A percentile compares a stretch with the other conserved stretches of the same genome.
These are phyloP conservation scores for Melampsora larici-populina DNA, from an alignment of 1,284 basidiomycete genomes.

Conservation along the genomic window DNA sequence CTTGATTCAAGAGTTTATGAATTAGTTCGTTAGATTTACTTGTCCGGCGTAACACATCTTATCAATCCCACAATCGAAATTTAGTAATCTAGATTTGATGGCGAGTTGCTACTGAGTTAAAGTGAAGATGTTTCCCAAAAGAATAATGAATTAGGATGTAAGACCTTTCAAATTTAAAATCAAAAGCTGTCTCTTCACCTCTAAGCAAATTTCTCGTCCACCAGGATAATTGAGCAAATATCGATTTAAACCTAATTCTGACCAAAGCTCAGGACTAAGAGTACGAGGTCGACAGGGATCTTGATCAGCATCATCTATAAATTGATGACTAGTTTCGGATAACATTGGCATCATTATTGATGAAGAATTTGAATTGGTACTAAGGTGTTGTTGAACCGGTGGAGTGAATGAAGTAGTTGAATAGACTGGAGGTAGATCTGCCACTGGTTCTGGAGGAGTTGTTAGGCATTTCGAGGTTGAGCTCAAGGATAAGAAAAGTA, in stretches of 20 bases:
- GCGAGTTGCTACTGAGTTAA: slow-evolving; percentile 21
- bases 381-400: no score
- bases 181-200: background rate
- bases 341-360: no score
- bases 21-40: slow-evolving; percentile 7
- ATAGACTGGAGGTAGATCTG: no score
- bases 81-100: background rate
- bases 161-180: background rate
- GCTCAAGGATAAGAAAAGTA: no score
- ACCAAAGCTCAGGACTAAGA: slow-evolving; percentile 13
- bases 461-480: no score
- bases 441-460: no score
- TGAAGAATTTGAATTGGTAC: no score
- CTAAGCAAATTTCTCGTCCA: slow-evolving; percentile 11
- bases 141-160: background rate
- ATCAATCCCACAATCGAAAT: slow-evolving; percentile 42
- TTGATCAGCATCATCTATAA: no score
- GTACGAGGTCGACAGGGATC: slow-evolving; percentile 11
- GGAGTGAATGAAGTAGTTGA: no score
- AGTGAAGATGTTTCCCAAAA: background rate
- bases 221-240: slow-evolving; percentile 31
- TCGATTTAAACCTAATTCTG: slow-evolving; percentile 15
- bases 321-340: no score
- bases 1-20: background rate
- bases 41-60: slow-evolving; percentile 29